Evolutionary conservation across 2,329 filamentous ascomycete species (phyloP).

Genomic region (Alternaria burnsii): DNA sequence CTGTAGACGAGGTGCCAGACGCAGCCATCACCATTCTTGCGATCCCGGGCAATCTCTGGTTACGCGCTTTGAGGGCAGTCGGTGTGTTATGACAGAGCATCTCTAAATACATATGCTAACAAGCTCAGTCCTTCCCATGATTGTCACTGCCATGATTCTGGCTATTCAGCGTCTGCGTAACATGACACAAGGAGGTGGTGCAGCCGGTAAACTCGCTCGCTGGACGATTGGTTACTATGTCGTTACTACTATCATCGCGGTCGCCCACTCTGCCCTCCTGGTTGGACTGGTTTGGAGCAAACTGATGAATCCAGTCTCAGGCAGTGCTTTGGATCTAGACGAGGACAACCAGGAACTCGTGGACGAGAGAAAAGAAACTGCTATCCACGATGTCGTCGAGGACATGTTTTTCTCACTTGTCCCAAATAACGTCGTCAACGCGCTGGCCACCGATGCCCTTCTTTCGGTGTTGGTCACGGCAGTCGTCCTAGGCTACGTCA

Average conservation of each 20-base stretch:
- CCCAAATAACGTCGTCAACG: constrained; percentile 59
- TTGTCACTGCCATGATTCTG: constrained; percentile 62
- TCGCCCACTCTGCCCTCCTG: constrained; percentile 58
- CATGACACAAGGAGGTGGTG: constrained; percentile 56
- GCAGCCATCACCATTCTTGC: constrained; percentile 55
- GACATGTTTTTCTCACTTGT: constrained; percentile 61
- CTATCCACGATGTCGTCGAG: constrained; percentile 56
- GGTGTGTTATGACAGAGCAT: constrained; percentile 45
- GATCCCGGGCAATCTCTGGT: constrained; percentile 61
- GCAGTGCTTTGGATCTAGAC: constrained; percentile 43
- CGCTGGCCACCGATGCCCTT: constrained; percentile 58
- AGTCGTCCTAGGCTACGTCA: constrained; percentile 58
- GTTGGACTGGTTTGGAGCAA: constrained; percentile 59
- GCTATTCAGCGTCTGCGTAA: constrained; percentile 59
- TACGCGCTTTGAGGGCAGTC: constrained; percentile 59
- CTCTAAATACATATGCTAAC: neutral
- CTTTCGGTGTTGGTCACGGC: constrained; percentile 59
- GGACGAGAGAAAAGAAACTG: constrained; percentile 46
- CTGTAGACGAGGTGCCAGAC: constrained; percentile 55
- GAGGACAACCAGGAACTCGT: constrained; percentile 46
- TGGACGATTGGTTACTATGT: constrained; percentile 63
- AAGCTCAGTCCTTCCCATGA: constrained; percentile 60
- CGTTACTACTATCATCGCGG: constrained; percentile 60
- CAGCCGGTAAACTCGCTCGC: constrained; percentile 53
- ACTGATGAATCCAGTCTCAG: constrained; percentile 53